phyloP scores from a whole-genome alignment of 2,329 filamentous ascomycete genomes.

The Fusarium multiceps region DNA sequence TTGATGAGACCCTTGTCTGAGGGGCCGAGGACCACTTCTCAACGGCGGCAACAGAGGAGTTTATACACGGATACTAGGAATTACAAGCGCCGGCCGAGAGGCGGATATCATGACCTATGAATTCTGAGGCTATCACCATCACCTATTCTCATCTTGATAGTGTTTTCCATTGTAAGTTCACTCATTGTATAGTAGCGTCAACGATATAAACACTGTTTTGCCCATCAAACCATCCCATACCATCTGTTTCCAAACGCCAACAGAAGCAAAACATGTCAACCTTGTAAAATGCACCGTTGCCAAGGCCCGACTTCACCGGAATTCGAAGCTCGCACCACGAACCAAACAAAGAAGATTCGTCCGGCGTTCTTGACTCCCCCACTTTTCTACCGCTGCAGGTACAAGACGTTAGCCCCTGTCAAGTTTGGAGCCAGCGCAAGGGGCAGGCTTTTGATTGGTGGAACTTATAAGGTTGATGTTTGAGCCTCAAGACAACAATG shows the following conservation, averaged over 20 bases:
- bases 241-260: constrained; percentile 10
- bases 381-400: not conserved
- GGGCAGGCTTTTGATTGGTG: constrained; percentile 43
- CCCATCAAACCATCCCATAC: constrained; percentile 13
- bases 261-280: not conserved
- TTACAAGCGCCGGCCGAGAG: constrained; percentile 29
- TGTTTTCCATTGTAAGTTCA: not conserved
- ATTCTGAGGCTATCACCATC: not conserved
- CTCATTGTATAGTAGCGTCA: not conserved
- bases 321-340: constrained; percentile 42
- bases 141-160: not conserved
- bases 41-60: constrained; percentile 19
- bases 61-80: constrained; percentile 1
- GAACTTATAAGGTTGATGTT: constrained; percentile 40
- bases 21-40: constrained; percentile 1
- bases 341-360: constrained; percentile 11
- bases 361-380: not conserved
- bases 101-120: not conserved
- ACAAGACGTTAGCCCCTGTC: not conserved
- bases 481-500: constrained; percentile 43
- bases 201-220: not conserved
- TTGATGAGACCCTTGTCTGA: constrained; percentile 11
- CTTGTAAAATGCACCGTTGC: constrained; percentile 24
- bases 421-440: constrained; percentile 46
- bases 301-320: constrained; percentile 45